phyloP scores from a whole-genome alignment of 805 yeast species.

The Torulaspora quercuum region DNA sequence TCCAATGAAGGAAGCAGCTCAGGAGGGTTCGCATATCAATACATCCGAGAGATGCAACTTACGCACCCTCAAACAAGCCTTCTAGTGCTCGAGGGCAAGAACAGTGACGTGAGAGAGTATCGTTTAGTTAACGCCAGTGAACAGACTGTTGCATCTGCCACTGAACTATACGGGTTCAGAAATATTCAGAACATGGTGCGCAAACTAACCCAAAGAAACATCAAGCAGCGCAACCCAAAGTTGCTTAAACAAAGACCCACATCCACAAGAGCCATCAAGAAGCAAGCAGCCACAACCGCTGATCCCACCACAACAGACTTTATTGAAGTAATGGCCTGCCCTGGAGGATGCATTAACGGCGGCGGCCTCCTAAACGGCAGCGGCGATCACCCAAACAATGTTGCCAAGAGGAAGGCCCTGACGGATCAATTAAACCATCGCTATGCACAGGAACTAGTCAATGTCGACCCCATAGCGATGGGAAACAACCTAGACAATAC shows the following conservation, averaged over 20 bases:
- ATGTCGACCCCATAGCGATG: slow-evolving; percentile 17
- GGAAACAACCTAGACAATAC: slow-evolving; percentile 1
- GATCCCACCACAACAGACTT: slow-evolving; percentile 72
- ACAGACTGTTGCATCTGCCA: slow-evolving; percentile 50
- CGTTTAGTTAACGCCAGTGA: slow-evolving; percentile 45
- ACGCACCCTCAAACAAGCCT: slow-evolving; percentile 30
- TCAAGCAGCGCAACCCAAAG: slow-evolving; percentile 25
- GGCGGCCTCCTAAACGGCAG: slow-evolving; percentile 80
- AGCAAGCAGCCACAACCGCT: slow-evolving; percentile 41
- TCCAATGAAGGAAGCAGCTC: slow-evolving; percentile 76
- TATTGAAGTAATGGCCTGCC: slow-evolving; percentile 97
- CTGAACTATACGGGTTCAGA: slow-evolving; percentile 84
- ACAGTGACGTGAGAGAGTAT: slow-evolving; percentile 71
- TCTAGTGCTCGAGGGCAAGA: slow-evolving; percentile 57
- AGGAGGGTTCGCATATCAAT: slow-evolving; percentile 84
- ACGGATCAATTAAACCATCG: slow-evolving; percentile 18
- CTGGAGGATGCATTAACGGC: slow-evolving; percentile 95
- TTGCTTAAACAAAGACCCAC: slow-evolving; percentile 33
- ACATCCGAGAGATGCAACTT: slow-evolving; percentile 45
- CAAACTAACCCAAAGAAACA: slow-evolving; percentile 53
- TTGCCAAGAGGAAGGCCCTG: slow-evolving; percentile 14
- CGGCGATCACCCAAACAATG: slow-evolving; percentile 7
- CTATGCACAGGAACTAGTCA: slow-evolving; percentile 14
- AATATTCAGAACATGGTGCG: slow-evolving; percentile 93
- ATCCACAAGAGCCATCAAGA: slow-evolving; percentile 36